Percentiles rank a stretch among this genome's conserved stretches.
These are phyloP conservation scores for Chrysosporium queenslandicum DNA, from an alignment of 2,329 filamentous ascomycete genomes.

Conservation along the genomic window DNA sequence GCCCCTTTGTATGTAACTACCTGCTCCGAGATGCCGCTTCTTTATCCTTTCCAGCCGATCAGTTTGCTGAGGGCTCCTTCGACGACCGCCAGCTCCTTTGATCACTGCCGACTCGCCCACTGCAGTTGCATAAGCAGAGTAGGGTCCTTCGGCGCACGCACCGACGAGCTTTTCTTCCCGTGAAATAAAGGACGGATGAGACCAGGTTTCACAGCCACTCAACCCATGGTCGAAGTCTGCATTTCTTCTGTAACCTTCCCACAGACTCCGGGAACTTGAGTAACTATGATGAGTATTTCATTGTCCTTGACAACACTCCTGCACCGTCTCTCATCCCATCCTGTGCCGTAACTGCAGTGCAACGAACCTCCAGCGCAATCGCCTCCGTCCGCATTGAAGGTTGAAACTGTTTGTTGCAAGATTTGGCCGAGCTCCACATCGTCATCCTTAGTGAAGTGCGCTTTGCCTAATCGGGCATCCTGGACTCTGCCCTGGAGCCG, in stretches of 20 bases:
- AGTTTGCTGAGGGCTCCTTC: too few relatives aligned
- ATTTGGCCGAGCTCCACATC: constrained; percentile 7
- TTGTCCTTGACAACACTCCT: background rate
- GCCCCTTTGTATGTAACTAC: too few relatives aligned
- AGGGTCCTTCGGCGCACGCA: constrained; percentile 1
- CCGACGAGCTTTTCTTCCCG: background rate
- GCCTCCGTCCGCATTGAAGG: background rate
- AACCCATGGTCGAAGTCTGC: background rate
- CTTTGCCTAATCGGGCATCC: constrained; percentile 7
- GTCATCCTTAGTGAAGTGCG: background rate
- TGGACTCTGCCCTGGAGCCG: background rate
- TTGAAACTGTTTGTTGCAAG: constrained; percentile 3
- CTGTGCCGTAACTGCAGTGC: background rate
- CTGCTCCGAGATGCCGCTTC: too few relatives aligned
- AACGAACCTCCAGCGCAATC: background rate
- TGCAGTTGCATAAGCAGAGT: constrained; percentile 3
- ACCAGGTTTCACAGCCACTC: constrained; percentile 10
- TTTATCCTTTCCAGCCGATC: too few relatives aligned
- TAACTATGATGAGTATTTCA: background rate
- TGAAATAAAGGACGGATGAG: constrained; percentile 4
- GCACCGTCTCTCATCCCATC: background rate
- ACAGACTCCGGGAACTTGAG: constrained; percentile 1
- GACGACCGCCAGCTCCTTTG: too few relatives aligned
- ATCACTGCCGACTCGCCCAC: too few relatives aligned
- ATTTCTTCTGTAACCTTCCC: constrained; percentile 8